phyloP scores from a whole-genome alignment of 2,329 filamentous ascomycete genomes.

The Chaetomium sp. region DNA sequence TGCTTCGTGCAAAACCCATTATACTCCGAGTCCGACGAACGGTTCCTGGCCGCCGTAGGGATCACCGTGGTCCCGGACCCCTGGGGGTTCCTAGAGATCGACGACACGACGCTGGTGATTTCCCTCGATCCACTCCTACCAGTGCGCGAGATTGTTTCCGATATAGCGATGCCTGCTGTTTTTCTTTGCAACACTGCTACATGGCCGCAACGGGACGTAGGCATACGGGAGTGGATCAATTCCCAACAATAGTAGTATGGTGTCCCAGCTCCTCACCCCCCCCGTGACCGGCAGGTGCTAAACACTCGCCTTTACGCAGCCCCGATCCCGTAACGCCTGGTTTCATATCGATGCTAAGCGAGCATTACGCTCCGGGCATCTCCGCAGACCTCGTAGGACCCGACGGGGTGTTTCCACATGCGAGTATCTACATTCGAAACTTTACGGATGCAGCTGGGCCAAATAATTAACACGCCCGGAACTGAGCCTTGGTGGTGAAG shows the following conservation, averaged over 20 bases:
- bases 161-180: constrained; percentile 28
- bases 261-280: neutral
- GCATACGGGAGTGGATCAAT: neutral
- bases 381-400: too few relatives aligned
- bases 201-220: neutral
- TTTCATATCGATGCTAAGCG: too few relatives aligned
- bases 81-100: constrained; percentile 28
- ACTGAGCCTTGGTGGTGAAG: too few relatives aligned
- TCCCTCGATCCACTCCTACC: constrained; percentile 25
- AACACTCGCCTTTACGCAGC: too few relatives aligned
- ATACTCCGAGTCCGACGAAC: constrained; percentile 21
- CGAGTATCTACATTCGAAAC: too few relatives aligned
- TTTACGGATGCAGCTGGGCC: too few relatives aligned
- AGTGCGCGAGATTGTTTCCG: constrained; percentile 29
- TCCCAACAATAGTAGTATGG: neutral
- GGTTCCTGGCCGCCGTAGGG: constrained; percentile 20
- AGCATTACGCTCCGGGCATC: too few relatives aligned
- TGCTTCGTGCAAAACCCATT: constrained; percentile 27
- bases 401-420: too few relatives aligned
- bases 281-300: too few relatives aligned
- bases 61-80: constrained; percentile 29
- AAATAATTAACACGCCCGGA: too few relatives aligned
- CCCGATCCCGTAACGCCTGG: too few relatives aligned
- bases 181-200: constrained; percentile 39
- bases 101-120: constrained; percentile 27